phyloP scores from a whole-genome alignment of 78 protist species.

The Polysphondylium violaceum region DNA sequence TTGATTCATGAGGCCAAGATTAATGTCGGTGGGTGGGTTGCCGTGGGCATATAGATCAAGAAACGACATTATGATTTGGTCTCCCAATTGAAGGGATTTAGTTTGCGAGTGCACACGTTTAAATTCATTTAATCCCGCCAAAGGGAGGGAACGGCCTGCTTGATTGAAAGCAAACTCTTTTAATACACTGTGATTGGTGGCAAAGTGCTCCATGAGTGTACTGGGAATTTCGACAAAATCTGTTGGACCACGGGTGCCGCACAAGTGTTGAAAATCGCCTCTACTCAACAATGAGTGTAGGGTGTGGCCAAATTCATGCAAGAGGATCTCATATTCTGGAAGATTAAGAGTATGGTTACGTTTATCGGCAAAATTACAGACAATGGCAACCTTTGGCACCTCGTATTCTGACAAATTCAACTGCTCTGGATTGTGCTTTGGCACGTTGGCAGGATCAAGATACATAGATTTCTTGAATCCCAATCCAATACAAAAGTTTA shows the following conservation, averaged over 20 bases:
- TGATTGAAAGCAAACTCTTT: slow-evolving; percentile 43
- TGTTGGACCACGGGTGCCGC: slow-evolving; percentile 76
- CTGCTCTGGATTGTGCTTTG: neutral
- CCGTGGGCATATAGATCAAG: slow-evolving; percentile 1
- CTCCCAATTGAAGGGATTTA: slow-evolving; percentile 10
- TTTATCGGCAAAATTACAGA: too few relatives aligned
- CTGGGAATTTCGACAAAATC: slow-evolving; percentile 83
- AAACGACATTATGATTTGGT: slow-evolving; percentile 31
- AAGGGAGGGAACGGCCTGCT: slow-evolving; percentile 27
- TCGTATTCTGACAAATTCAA: slow-evolving; percentile 6
- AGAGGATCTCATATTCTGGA: slow-evolving; percentile 7
- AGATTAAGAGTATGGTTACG: too few relatives aligned
- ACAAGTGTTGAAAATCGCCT: slow-evolving; percentile 57
- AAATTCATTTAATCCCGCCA: neutral
- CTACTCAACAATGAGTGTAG: slow-evolving; percentile 37
- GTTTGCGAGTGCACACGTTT: neutral
- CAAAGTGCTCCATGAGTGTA: slow-evolving; percentile 72
- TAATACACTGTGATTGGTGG: slow-evolving; percentile 26
- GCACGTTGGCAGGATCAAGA: neutral
- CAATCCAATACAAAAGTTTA: slow-evolving; percentile 9
- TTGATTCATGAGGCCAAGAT: neutral
- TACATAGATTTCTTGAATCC: slow-evolving; percentile 12
- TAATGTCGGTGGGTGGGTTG: neutral
- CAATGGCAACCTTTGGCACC: slow-evolving; percentile 17
- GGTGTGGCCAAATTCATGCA: slow-evolving; percentile 77